These are phyloP conservation scores for Ophiostoma montium DNA, from an alignment of 2,329 filamentous ascomycete species.

Conservation along the genomic window DNA sequence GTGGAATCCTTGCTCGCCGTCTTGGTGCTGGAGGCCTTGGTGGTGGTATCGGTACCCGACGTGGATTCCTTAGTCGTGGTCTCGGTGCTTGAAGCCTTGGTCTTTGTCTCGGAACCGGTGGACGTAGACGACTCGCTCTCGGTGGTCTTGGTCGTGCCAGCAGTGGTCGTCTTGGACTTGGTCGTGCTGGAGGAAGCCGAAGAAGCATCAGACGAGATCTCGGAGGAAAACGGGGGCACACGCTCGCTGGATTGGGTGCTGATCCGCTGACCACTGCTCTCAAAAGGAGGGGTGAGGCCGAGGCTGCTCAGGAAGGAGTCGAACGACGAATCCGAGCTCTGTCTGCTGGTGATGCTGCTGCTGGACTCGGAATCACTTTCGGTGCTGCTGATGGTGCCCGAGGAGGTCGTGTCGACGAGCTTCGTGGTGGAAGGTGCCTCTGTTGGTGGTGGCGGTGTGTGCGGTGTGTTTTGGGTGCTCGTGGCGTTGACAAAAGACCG, in stretches of 20 bases:
- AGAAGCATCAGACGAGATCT: not conserved
- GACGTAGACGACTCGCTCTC: not conserved
- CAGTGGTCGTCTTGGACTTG: not conserved
- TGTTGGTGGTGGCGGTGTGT: constrained; percentile 15
- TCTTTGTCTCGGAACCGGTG: not conserved
- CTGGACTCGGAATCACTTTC: not conserved
- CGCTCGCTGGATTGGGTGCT: not conserved
- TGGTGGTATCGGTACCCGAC: no score
- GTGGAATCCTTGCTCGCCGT: not conserved
- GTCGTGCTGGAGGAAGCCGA: not conserved
- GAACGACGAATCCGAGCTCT: constrained; percentile 9
- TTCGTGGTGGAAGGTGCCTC: constrained; percentile 5
- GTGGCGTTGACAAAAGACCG: constrained; percentile 33
- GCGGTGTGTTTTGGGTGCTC: constrained; percentile 20
- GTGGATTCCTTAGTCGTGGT: not conserved
- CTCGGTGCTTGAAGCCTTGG: not conserved
- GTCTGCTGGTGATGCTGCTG: constrained; percentile 13
- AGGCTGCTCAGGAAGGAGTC: constrained; percentile 6
- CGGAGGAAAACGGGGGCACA: not conserved
- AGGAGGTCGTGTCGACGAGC: not conserved
- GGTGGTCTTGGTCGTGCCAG: not conserved
- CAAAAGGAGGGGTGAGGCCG: not conserved
- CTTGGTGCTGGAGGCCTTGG: not conserved
- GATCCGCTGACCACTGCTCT: not conserved
- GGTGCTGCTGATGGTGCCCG: not conserved